A percentile compares a stretch with the other conserved stretches of the same genome.
phyloP scores from a whole-genome alignment of 2,329 filamentous ascomycete genomes.

The Fusarium acutatum region DNA sequence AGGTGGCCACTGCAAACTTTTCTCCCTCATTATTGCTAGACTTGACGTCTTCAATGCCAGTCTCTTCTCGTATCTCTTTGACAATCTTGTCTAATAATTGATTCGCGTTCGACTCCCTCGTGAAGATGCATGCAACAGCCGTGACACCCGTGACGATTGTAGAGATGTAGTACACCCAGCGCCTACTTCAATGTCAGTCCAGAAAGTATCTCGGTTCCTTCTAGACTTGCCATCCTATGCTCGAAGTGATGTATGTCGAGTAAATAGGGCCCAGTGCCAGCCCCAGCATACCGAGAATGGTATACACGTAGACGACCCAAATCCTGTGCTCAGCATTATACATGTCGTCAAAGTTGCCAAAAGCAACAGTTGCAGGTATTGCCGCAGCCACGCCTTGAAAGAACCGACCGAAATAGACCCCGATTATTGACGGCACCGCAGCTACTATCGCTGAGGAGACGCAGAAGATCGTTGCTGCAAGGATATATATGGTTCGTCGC shows the following conservation, averaged over 20 bases:
- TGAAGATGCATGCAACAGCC: not conserved
- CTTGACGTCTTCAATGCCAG: not conserved
- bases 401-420: fast-evolving
- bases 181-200: not conserved
- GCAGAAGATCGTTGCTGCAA: not conserved
- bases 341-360: not conserved
- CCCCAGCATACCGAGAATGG: conserved; percentile 2
- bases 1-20: not conserved
- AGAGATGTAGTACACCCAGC: conserved; percentile 11
- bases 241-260: not conserved
- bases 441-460: not conserved
- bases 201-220: fast-evolving
- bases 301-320: conserved; percentile 9
- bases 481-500: not conserved
- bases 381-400: not conserved
- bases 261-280: not conserved
- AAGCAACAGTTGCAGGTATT: not conserved
- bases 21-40: not conserved
- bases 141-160: not conserved
- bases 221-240: not conserved
- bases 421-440: not conserved
- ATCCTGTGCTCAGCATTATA: not conserved
- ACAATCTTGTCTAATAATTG: conserved; percentile 2
- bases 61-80: not conserved
- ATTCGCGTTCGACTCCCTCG: not conserved